Conservation (phyloP, 164 flowering plant species). For the Umbilicus rupestris region DNA sequence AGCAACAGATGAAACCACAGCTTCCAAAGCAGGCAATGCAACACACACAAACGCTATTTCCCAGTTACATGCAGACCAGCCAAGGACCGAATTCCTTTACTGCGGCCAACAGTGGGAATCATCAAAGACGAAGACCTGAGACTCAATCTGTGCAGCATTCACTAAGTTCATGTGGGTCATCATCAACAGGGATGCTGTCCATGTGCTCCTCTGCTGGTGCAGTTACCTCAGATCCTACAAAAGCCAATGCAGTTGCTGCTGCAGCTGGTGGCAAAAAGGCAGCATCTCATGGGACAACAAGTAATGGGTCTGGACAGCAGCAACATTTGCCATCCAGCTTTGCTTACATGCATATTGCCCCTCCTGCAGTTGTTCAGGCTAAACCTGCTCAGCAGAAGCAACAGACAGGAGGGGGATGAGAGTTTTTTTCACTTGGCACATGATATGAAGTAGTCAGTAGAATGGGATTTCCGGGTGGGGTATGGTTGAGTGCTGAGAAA, state of each 20-base stretch:
- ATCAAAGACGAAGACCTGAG: slow-evolving; percentile 43
- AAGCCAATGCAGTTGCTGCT: slow-evolving; percentile 64
- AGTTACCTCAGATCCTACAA: slow-evolving; percentile 23
- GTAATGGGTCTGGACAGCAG: slow-evolving; percentile 41
- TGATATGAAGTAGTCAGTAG: background rate
- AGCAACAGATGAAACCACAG: slow-evolving; percentile 22
- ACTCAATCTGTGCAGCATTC: slow-evolving; percentile 36
- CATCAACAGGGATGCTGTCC: slow-evolving; percentile 53
- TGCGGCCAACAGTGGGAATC: slow-evolving; percentile 17
- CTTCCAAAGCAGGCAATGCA: slow-evolving; percentile 31
- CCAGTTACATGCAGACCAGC: slow-evolving; percentile 33
- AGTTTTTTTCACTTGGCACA: background rate
- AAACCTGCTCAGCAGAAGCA: slow-evolving; percentile 79
- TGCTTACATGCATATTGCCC: slow-evolving; percentile 49
- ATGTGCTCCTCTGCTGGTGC: slow-evolving; percentile 29
- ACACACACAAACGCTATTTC: slow-evolving; percentile 47
- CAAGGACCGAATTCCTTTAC: slow-evolving; percentile 30
- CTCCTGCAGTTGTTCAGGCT: slow-evolving; percentile 51
- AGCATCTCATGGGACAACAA: slow-evolving; percentile 28
- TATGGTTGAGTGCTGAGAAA: too few relatives aligned
- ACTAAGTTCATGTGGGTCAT: slow-evolving; percentile 23
- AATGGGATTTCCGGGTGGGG: too few relatives aligned
- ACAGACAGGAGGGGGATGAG: slow-evolving; percentile 70
- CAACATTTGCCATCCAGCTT: slow-evolving; percentile 41
- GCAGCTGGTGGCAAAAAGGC: slow-evolving; percentile 44